Evolutionary conservation across 768 basidiomycete genomes (phyloP).

Genomic region (Hemileccinum rubropunctum): DNA sequence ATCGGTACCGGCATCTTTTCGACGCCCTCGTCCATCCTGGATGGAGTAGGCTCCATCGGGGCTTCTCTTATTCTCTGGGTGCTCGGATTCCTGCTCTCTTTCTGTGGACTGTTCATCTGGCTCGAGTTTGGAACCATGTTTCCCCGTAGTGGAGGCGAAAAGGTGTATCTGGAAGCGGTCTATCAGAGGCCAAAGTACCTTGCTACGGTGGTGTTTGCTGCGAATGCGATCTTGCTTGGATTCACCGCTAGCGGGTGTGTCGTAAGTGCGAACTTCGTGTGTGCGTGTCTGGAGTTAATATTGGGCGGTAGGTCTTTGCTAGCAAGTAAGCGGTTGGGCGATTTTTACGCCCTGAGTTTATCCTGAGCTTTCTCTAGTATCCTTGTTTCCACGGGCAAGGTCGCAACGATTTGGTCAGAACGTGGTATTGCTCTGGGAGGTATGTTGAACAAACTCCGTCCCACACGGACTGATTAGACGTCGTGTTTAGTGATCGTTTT

Average conservation of each 20-base stretch:
- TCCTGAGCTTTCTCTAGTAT: slow-evolving; percentile 35
- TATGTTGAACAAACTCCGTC: slow-evolving; percentile 12
- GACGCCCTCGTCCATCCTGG: slow-evolving; percentile 57
- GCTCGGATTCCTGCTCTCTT: slow-evolving; percentile 55
- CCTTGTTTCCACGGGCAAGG: slow-evolving; percentile 42
- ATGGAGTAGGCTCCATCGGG: slow-evolving; percentile 54
- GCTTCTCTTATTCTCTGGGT: slow-evolving; percentile 65
- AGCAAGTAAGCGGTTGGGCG: slow-evolving; percentile 32
- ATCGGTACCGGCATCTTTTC: slow-evolving; percentile 66
- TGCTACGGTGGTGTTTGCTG: slow-evolving; percentile 47
- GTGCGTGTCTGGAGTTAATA: background rate
- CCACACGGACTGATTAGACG: background rate
- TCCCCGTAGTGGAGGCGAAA: slow-evolving; percentile 60
- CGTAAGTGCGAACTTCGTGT: slow-evolving; percentile 30
- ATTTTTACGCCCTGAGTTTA: fast-evolving
- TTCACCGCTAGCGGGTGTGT: slow-evolving; percentile 47
- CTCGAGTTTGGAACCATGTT: slow-evolving; percentile 64
- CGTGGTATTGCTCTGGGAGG: slow-evolving; percentile 61
- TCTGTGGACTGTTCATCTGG: slow-evolving; percentile 61
- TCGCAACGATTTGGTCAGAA: slow-evolving; percentile 44
- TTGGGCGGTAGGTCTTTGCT: slow-evolving; percentile 27
- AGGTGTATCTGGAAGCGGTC: slow-evolving; percentile 58
- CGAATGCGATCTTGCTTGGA: slow-evolving; percentile 44
- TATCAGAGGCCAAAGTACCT: slow-evolving; percentile 47
- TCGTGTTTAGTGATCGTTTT: slow-evolving; percentile 43